Percentiles rank a stretch among this genome's conserved stretches.
Evolutionary conservation across 139 green algal species (phyloP).

Genomic region (Auxenochlorella protothecoides): DNA sequence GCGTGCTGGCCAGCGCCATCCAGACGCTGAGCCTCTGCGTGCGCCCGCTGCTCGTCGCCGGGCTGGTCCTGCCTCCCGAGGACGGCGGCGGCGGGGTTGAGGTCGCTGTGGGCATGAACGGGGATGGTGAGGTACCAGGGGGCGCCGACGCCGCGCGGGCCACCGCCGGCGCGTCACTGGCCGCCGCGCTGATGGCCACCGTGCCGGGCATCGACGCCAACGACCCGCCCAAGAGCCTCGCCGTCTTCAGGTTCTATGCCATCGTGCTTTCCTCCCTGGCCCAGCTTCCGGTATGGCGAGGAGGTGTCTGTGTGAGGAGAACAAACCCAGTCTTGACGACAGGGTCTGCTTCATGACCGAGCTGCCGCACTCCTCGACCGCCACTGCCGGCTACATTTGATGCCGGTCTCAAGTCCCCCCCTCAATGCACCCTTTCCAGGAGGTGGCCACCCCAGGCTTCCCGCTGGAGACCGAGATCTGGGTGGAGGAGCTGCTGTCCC

Average conservation of each 20-base stretch:
- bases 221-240: constrained; percentile 73
- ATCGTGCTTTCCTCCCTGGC: constrained; percentile 36
- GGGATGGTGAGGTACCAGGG: not conserved
- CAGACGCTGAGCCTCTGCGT: constrained; percentile 56
- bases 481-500: constrained; percentile 63
- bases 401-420: not conserved
- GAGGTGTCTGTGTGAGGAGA: no score
- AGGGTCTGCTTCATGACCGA: no score
- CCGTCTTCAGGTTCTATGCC: constrained; percentile 67
- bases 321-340: no score
- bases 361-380: no score
- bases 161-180: constrained; percentile 22
- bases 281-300: constrained; percentile 14
- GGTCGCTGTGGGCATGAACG: not conserved
- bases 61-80: constrained; percentile 20
- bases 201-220: constrained; percentile 91
- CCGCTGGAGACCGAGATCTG: constrained; percentile 59
- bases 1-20: constrained; percentile 49
- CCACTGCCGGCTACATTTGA: not conserved
- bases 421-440: constrained; percentile 6
- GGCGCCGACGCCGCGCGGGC: constrained; percentile 6
- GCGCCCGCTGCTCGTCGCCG: constrained; percentile 63
- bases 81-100: not conserved
- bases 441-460: constrained; percentile 17
- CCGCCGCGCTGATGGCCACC: constrained; percentile 63